Conservation (phyloP, 2,329 filamentous ascomycete genomes). For the Neofusicoccum laricinum region DNA sequence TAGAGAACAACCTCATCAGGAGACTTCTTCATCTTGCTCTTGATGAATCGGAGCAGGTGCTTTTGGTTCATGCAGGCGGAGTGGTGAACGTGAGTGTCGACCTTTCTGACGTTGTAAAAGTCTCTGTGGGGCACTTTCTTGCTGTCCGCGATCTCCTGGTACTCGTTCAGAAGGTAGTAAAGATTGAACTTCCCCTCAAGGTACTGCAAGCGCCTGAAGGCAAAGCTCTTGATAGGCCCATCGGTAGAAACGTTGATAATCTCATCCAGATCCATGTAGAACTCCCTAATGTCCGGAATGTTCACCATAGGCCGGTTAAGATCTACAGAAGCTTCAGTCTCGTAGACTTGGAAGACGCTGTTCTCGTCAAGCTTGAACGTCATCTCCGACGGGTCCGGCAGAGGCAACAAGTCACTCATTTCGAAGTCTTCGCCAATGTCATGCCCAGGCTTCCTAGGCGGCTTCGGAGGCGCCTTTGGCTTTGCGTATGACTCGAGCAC, state of each 20-base stretch:
- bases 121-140: conserved; percentile 97
- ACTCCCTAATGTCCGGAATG: conserved; percentile 91
- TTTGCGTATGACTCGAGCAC: conserved; percentile 30
- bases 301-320: conserved; percentile 68
- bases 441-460: conserved; percentile 78
- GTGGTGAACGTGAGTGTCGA: conserved; percentile 98
- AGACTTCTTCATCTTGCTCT: conserved; percentile 99
- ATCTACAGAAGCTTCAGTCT: conserved; percentile 61
- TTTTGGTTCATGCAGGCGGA: conserved; percentile 99
- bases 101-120: conserved; percentile 98
- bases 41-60: conserved; percentile 95
- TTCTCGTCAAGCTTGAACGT: conserved; percentile 75
- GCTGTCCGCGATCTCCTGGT: conserved; percentile 95
- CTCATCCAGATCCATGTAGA: conserved; percentile 89
- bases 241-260: conserved; percentile 89
- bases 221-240: conserved; percentile 94
- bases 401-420: conserved; percentile 70
- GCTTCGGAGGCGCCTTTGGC: conserved; percentile 35
- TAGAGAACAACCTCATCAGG: conserved; percentile 91
- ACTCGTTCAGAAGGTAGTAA: conserved; percentile 90
- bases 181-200: conserved; percentile 96
- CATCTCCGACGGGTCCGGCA: conserved; percentile 69
- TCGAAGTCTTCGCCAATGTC: conserved; percentile 92
- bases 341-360: conserved; percentile 91
- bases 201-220: conserved; percentile 90